Conservation (phyloP, 164 flowering plant genomes). For the Vitis vinifera region ASM3070453v1 NC_081816.1:8919001-8919500, state of each 20-base stretch:
- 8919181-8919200: slow-evolving; percentile 33
- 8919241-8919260: slow-evolving; percentile 28
- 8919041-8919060: slow-evolving; percentile 54
- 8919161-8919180: slow-evolving; percentile 17
- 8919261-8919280: slow-evolving; percentile 29
- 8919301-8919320: slow-evolving; percentile 53
- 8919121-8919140: slow-evolving; percentile 17
- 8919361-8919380: slow-evolving; percentile 42
- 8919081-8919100: slow-evolving; percentile 33
- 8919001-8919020: slow-evolving; percentile 52
- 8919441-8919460: slow-evolving; percentile 29
- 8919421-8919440: slow-evolving; percentile 35
- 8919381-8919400: slow-evolving; percentile 36
- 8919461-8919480: slow-evolving; percentile 54
- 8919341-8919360: slow-evolving; percentile 36
- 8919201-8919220: slow-evolving; percentile 32
- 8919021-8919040: slow-evolving; percentile 70
- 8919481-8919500: slow-evolving; percentile 42
- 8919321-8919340: slow-evolving; percentile 26
- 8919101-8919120: slow-evolving; percentile 17
- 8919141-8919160: slow-evolving; percentile 17
- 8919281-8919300: slow-evolving; percentile 30
- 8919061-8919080: slow-evolving; percentile 50
- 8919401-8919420: slow-evolving; percentile 18
- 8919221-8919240: slow-evolving; percentile 34